These are phyloP conservation scores for Epichloe hybrida DNA, from an alignment of 2,329 filamentous ascomycete species.

Conservation along the genomic window DNA sequence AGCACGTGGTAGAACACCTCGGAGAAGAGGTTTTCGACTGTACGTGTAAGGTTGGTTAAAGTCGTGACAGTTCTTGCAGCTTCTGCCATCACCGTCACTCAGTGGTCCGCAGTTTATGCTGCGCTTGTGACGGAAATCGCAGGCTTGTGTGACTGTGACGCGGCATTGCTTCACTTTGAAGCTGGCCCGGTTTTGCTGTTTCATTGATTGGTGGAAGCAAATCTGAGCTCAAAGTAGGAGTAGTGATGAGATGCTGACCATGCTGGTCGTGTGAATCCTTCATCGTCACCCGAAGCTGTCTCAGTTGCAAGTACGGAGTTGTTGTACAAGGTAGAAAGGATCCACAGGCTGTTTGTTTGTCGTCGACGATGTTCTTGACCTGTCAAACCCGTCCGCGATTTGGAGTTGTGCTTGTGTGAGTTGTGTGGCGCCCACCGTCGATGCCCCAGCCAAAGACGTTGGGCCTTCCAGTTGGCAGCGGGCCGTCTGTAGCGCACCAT, in stretches of 20 bases:
- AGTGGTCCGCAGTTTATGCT: constrained; percentile 11
- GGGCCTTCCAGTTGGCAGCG: too few species aligned
- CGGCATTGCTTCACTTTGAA: constrained; percentile 2
- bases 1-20: constrained; percentile 9
- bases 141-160: constrained; percentile 10
- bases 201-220: neutral
- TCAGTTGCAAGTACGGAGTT: too few species aligned
- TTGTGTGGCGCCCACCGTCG: too few species aligned
- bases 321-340: too few species aligned
- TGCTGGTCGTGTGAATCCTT: too few species aligned
- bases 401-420: neutral
- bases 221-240: neutral
- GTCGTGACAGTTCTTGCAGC: constrained; percentile 27
- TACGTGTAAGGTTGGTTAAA: constrained; percentile 36
- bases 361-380: neutral
- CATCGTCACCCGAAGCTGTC: too few species aligned
- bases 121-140: constrained; percentile 32
- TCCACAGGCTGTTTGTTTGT: neutral
- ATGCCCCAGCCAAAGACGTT: too few species aligned
- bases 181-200: neutral
- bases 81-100: constrained; percentile 19
- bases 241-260: too few species aligned
- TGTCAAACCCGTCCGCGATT: neutral
- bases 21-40: constrained; percentile 26
- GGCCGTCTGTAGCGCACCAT: too few species aligned